Evolutionary conservation across 2,329 filamentous ascomycete species (phyloP), one percentile per base, ranked within the genome.

Genomic region (Diaporthe velutina): DNA sequence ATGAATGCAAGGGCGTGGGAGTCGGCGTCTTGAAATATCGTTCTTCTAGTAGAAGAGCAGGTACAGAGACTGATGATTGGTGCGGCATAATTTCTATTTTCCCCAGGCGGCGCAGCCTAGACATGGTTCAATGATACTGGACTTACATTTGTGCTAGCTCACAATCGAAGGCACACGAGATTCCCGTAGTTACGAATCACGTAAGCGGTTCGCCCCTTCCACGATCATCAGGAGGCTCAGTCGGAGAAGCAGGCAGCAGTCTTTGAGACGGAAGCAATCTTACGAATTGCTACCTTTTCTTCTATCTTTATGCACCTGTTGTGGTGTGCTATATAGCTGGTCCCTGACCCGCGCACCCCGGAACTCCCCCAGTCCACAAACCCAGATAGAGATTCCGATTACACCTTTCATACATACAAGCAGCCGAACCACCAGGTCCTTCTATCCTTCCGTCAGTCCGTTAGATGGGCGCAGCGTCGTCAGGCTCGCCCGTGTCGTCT

Each of bases 401-500:
- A 71, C 68, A 58, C 40, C 54, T 60, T 48, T 48, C 22, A 60
- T 58, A 71, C 22, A 60, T 58, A 71, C 70, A 60, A 42, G 57
- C 57, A 64, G 57, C n/a, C 40, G 45, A 52, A 50, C 25, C 35
- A 17, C 45, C n/a, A 33, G 12, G 38, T 17, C 25, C 54, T 25
- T 52, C 19, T 15, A 52, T 19, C 8, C 15, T 30, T 28, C 55
- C 10, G 8, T 35, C 30, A 12, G 15, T 9, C 25, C 15, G 17
- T 76, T 54, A 76, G 25, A 54, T 64, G 22, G 35, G 58, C 42
- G 55, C 54, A 42, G 70, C n/a, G 38, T 74, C 75, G 15, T 76
- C 75, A 28, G 73, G 67, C 42, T 76, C 75, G 6, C 75, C 75
- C 6, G 60, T 73, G 22, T 76, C 75, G 33, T 75, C 71, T 8